Base-by-base conservation (phyloP, 768 basidiomycete genomes). In the Pleurotus citrinopileatus region DNA sequence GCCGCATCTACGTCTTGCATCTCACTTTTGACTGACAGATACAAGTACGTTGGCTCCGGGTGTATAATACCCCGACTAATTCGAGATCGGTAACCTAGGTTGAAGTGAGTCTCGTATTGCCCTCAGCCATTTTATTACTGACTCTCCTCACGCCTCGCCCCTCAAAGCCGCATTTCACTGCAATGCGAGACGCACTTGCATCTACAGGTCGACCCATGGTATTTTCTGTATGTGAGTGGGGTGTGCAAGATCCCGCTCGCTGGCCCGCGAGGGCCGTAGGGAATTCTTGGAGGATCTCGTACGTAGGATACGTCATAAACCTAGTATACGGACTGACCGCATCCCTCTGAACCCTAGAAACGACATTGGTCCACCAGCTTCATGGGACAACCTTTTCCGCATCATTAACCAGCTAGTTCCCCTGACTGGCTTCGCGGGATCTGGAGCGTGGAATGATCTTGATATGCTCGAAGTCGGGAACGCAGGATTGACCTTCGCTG, bases 401-500 rank as follows among this genome's bases (percentile, higher is more conserved):
- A 80, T 81, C 40, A 76, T 81, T 45, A 79, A 80, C 53, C 77
- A 79, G 54, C 58, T 79, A 1, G 80, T 80, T 3, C 81, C 79
- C 3, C 71, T 81, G 22, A 75, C 78, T 23, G 67, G 69, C 48
- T 80, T 78, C 56, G 74, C 80, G 20, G 70, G 71, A 29, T 75
- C 68, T 0, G 79, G 76, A 17, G 69, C 64, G 27, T 77, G 71
- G 71, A 77, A 78, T 57, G 67, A 83, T 61, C 66, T 82, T 19
- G 80, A 82, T 60, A 64, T 81, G 67, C 69, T 83, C 28, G 77
- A 80, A 59, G 79, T 81, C 17, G 79, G 80, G 4, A 80, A 81
- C 54, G 43, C 60, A 3, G 76, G 74, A 3, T 52, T 81, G 28
- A 76, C 76, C 0, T 55, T 57, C 10, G 67, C 63, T 2, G 76